Base-by-base conservation (phyloP, 202 grass and related monocot genomes). In the Miscanthus sacchariflorus region DNA sequence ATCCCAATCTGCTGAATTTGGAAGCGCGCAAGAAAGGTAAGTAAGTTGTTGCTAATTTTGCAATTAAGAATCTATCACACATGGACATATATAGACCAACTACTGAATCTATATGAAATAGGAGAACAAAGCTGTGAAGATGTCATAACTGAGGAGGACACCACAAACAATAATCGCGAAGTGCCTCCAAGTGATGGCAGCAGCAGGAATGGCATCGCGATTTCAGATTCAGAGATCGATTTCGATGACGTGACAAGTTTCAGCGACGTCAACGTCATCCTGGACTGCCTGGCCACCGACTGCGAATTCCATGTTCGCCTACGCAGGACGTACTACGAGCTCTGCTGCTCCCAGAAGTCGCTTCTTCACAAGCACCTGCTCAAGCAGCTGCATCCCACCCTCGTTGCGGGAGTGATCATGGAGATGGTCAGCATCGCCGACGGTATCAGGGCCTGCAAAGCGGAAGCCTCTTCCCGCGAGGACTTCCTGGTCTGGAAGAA, bases 311-410 rank as follows among this genome's bases (percentile, higher is more conserved):
- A 73, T 7, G 61, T 43, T 6, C 76, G 54, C 5, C 61, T 42
- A 10, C 81, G 85, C 69, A 52, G 40, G 89, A 77, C 70, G 1
- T 91, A 88, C 85, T 84, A 84, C 6, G 76, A 91, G 70, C 89
- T 91, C 15, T 91, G 85, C 70, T 43, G 63, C n/a, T 33, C 69
- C 28, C 89, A 81, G 70, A 85, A 76, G 28, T 84, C 70, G 3
- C 87, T 91, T 40, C 85, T 91, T 63, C 85, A 91, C 89, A 84
- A 64, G 69, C n/a, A 77, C 48, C 76, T 91, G 48, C 75, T 76
- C 3, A 91, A 74, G 27, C 58, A 74, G 12, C 24, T 91, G 56
- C 80, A 84, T 24, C 46, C 80, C 14, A 52, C 46, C 5, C 85
- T 91, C 3, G 70, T 70, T 0, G 63, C 70, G 18, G 89, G 89